These are phyloP conservation scores for Plenodomus lindquistii DNA, from an alignment of 2,329 filamentous ascomycete genomes.

Conservation along the genomic window DNA sequence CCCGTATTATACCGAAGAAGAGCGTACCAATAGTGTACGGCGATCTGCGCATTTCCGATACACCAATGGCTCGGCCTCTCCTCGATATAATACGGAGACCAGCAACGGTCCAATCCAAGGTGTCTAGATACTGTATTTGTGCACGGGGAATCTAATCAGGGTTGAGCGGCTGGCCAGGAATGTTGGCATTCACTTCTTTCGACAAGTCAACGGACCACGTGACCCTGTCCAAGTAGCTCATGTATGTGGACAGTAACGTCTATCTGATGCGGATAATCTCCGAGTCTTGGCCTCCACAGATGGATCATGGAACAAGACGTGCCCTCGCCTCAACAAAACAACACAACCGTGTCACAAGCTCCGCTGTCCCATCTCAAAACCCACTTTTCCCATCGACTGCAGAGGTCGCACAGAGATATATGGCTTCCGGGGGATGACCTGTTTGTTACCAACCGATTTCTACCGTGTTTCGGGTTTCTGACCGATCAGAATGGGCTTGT, in stretches of 20 bases:
- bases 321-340: no score
- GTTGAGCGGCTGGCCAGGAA: neutral
- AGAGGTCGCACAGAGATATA: neutral
- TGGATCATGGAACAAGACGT: no score
- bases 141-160: neutral
- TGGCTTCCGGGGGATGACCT: neutral
- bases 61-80: no score
- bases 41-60: no score
- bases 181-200: neutral
- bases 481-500: conserved; percentile 10
- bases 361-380: neutral
- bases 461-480: conserved; percentile 1
- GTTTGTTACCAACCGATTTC: neutral
- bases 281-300: neutral
- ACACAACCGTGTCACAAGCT: neutral
- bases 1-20: no score
- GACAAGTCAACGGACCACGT: no score
- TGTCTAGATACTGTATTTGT: no score
- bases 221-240: no score
- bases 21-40: no score
- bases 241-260: neutral
- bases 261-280: neutral
- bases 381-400: neutral
- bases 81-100: no score
- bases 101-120: no score